phyloP scores from a whole-genome alignment of 495 filamentous ascomycete species.

The Aspergillus wentii region DNA sequence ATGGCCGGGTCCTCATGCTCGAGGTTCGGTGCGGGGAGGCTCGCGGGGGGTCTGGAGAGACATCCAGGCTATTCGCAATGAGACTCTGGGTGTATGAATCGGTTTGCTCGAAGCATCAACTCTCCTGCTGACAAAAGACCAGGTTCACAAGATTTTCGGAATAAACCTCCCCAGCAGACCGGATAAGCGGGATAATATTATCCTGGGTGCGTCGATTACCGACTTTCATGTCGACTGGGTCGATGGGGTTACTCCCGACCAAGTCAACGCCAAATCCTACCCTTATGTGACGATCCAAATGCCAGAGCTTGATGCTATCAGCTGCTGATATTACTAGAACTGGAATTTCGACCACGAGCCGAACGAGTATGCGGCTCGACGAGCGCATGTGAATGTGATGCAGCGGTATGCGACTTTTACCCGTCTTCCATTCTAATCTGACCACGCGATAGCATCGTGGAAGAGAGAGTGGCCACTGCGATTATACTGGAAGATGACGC shows the following conservation, averaged over 20 bases:
- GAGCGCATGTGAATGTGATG: constrained; percentile 28
- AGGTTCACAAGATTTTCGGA: constrained; percentile 58
- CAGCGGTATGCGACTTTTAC: constrained; percentile 16
- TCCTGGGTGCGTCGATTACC: constrained; percentile 45
- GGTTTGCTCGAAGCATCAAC: no score
- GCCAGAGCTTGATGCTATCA: not conserved
- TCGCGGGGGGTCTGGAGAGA: no score
- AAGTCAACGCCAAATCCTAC: constrained; percentile 14
- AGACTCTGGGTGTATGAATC: constrained; percentile 21
- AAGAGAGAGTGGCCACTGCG: constrained; percentile 36
- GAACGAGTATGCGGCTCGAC: constrained; percentile 16
- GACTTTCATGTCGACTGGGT: constrained; percentile 48
- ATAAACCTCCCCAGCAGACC: constrained; percentile 52
- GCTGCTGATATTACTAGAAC: constrained; percentile 15
- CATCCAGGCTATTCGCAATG: constrained; percentile 13
- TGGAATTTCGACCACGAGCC: constrained; percentile 15
- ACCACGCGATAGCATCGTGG: constrained; percentile 26
- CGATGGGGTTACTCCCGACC: constrained; percentile 30
- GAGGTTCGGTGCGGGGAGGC: no score
- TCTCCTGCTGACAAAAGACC: not conserved
- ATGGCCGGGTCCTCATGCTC: no score
- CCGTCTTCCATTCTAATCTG: not conserved
- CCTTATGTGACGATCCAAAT: no score
- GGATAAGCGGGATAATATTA: constrained; percentile 57
- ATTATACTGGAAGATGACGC: constrained; percentile 52